Conservation (phyloP, 73 alveolate genomes). For the Tetrahymena malaccensis region DNA sequence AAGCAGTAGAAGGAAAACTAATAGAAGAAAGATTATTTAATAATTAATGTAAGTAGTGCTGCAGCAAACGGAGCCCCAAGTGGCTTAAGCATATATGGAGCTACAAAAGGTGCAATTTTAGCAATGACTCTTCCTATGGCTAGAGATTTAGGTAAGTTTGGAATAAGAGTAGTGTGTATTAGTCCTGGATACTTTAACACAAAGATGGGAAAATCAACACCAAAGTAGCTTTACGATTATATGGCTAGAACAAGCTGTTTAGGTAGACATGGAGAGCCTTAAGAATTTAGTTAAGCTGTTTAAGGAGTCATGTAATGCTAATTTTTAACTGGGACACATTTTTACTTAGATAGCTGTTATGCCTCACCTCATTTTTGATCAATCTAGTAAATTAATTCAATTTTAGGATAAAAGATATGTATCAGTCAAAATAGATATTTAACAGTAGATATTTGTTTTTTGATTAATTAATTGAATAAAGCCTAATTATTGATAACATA, state of each 20-base stretch:
- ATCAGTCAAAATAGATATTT: no score
- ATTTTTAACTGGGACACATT: background rate
- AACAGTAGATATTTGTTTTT: no score
- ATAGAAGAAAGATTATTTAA: constrained; percentile 72
- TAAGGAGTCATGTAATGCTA: background rate
- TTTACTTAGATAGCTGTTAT: background rate
- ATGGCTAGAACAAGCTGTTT: constrained; percentile 52
- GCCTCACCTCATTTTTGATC: background rate
- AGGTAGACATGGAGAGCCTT: constrained; percentile 70
- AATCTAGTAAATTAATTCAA: no score
- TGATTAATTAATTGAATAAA: no score
- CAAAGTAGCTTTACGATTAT: constrained; percentile 34
- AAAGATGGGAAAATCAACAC: constrained; percentile 54
- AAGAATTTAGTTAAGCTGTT: constrained; percentile 73
- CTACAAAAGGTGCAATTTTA: constrained; percentile 80
- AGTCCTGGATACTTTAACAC: constrained; percentile 76
- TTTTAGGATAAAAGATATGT: no score
- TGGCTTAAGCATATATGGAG: constrained; percentile 75
- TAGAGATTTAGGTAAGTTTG: constrained; percentile 77
- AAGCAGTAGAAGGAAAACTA: constrained; percentile 43
- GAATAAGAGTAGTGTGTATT: constrained; percentile 71
- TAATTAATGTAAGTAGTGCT: constrained; percentile 65
- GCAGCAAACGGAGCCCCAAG: constrained; percentile 87
- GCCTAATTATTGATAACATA: no score
- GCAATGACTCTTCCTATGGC: constrained; percentile 93